Evolutionary conservation across 352 stramenopile genomes (phyloP).

Genomic region (Pythium brachiatum): DNA sequence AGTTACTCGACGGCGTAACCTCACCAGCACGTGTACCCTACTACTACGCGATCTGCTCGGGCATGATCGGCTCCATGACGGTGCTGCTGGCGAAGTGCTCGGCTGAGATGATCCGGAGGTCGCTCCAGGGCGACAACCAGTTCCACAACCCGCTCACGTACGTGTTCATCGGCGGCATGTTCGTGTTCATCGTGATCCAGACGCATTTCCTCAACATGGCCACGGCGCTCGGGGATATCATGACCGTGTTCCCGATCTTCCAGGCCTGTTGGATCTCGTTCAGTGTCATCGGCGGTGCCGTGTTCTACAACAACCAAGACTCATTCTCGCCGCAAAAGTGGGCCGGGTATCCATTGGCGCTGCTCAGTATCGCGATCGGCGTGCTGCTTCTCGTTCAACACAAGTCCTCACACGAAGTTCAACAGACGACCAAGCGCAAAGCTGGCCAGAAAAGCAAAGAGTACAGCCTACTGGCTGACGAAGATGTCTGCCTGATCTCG

Average conservation of each 20-base stretch:
- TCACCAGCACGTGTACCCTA: slow-evolving; percentile 59
- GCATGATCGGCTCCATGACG: slow-evolving; percentile 81
- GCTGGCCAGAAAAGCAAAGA: slow-evolving; percentile 25
- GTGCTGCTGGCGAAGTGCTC: slow-evolving; percentile 85
- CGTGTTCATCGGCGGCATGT: slow-evolving; percentile 84
- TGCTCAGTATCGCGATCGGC: slow-evolving; percentile 65
- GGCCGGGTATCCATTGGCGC: slow-evolving; percentile 70
- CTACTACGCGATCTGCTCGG: slow-evolving; percentile 86
- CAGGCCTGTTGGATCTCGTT: slow-evolving; percentile 89
- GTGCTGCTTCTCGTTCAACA: slow-evolving; percentile 77
- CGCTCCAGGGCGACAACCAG: slow-evolving; percentile 81
- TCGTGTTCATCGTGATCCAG: slow-evolving; percentile 83
- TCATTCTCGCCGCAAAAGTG: slow-evolving; percentile 52
- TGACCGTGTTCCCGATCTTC: slow-evolving; percentile 89
- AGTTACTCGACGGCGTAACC: slow-evolving; percentile 29
- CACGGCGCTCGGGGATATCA: slow-evolving; percentile 79
- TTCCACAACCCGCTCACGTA: slow-evolving; percentile 85
- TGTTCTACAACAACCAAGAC: slow-evolving; percentile 82
- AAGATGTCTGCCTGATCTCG: slow-evolving; percentile 56
- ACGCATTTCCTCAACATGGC: slow-evolving; percentile 88
- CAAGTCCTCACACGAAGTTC: slow-evolving; percentile 20
- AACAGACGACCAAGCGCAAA: neutral
- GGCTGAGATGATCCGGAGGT: slow-evolving; percentile 82
- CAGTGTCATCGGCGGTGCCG: slow-evolving; percentile 75
- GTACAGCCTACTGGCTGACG: slow-evolving; percentile 36